These are phyloP conservation scores for Zopfia rhizophila DNA, from an alignment of 2,329 filamentous ascomycete genomes.

Conservation along the genomic window DNA sequence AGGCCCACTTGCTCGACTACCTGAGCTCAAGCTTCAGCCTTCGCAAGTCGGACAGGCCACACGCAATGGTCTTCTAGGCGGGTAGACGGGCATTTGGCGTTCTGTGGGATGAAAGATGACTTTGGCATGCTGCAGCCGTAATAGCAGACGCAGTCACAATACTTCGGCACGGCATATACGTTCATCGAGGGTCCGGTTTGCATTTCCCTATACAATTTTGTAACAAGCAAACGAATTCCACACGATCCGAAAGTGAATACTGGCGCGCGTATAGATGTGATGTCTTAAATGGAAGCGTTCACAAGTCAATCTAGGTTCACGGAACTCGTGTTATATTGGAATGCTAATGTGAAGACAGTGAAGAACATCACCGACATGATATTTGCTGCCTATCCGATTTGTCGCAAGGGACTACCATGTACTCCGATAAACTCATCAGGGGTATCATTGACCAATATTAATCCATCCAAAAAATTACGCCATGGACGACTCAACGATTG, in stretches of 20 bases:
- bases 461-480: no score
- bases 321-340: no score
- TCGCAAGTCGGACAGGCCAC: conserved; percentile 98
- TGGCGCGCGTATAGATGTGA: conserved; percentile 45
- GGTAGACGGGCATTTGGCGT: conserved; percentile 50
- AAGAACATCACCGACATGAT: no score
- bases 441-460: no score
- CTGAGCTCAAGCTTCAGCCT: conserved; percentile 96
- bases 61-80: conserved; percentile 98
- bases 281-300: conserved; percentile 42
- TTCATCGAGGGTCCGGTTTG: conserved; percentile 53
- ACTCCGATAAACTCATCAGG: no score
- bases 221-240: conserved; percentile 55
- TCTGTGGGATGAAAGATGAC: conserved; percentile 54
- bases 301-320: no score
- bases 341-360: no score
- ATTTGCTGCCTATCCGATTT: no score
- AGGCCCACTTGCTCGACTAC: conserved; percentile 92
- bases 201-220: conserved; percentile 52
- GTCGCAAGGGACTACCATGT: no score
- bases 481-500: no score
- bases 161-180: conserved; percentile 48
- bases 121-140: conserved; percentile 53
- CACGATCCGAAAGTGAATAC: conserved; percentile 52
- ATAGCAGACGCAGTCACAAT: conserved; percentile 45